These are phyloP conservation scores for Olyra latifolia DNA, from an alignment of 176 grass and related monocot genomes.

Conservation along the genomic window DNA sequence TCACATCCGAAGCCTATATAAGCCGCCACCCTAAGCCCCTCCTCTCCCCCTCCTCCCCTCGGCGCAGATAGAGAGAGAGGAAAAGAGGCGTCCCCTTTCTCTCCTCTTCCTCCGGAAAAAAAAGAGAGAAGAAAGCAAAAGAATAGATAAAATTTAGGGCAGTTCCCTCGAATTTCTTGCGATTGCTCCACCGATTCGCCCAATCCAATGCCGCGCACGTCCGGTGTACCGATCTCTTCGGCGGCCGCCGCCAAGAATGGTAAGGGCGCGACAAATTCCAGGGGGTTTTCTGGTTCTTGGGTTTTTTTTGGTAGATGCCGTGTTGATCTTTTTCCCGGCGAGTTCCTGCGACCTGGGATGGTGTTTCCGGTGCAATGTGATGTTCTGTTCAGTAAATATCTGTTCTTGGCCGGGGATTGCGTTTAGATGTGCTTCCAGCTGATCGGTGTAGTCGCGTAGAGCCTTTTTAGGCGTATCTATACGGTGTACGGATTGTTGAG, in stretches of 20 bases:
- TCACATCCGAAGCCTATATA: slow-evolving; percentile 53
- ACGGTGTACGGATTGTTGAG: slow-evolving; percentile 2
- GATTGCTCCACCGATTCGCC: slow-evolving; percentile 31
- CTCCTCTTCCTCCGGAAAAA: neutral
- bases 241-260: slow-evolving; percentile 31
- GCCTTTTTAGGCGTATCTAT: neutral
- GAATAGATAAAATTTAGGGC: slow-evolving; percentile 38
- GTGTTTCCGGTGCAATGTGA: slow-evolving; percentile 29
- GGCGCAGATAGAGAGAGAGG: neutral
- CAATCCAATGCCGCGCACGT: slow-evolving; percentile 42
- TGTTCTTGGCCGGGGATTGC: neutral
- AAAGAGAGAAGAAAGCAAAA: neutral
- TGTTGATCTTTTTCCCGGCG: neutral
- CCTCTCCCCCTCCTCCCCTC: neutral
- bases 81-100: neutral
- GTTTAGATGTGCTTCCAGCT: neutral
- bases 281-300: slow-evolving; percentile 8
- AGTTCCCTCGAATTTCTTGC: slow-evolving; percentile 4
- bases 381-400: neutral
- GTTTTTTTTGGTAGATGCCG: neutral
- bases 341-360: neutral
- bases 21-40: neutral
- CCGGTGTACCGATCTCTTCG: neutral
- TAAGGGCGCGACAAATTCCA: slow-evolving; percentile 20
- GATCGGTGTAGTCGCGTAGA: neutral